phyloP scores from a whole-genome alignment of 495 filamentous ascomycete genomes.

The Beverwykella pulmonaria region DNA sequence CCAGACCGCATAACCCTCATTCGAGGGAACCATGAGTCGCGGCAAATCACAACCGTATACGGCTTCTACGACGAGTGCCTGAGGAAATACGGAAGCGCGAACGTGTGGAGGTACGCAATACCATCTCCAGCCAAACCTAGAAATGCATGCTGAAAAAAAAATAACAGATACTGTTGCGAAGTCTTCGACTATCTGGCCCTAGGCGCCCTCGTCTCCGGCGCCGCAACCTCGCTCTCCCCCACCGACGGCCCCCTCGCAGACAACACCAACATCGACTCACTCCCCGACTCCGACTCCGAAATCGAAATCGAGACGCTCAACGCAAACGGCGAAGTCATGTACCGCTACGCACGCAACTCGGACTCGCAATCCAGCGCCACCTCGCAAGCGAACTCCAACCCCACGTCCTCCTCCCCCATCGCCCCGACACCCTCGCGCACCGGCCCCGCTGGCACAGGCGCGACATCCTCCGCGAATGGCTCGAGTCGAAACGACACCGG shows the following conservation, averaged over 20 bases:
- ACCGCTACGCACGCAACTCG: conserved; percentile 62
- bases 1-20: conserved; percentile 97
- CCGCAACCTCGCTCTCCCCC: conserved; percentile 70
- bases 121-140: neutral
- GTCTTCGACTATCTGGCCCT: conserved; percentile 98
- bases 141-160: conserved; percentile 7
- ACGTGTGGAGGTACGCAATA: conserved; percentile 77
- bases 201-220: conserved; percentile 89
- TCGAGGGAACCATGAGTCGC: conserved; percentile 94
- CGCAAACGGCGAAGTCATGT: conserved; percentile 74
- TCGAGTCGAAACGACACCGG: conserved; percentile 65
- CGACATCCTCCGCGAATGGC: conserved; percentile 66
- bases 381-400: conserved; percentile 43
- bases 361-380: conserved; percentile 31
- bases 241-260: conserved; percentile 50
- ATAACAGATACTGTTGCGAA: conserved; percentile 77
- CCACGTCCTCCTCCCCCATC: conserved; percentile 53
- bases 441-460: conserved; percentile 78
- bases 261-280: conserved; percentile 38
- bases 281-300: conserved; percentile 62
- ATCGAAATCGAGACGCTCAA: conserved; percentile 92
- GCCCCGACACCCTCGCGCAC: conserved; percentile 48
- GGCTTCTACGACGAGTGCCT: conserved; percentile 99
- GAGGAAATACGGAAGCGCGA: conserved; percentile 93
- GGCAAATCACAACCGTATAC: conserved; percentile 97